These are phyloP conservation scores for Salix arbutifolia DNA, from an alignment of 345 rosid species.

Conservation along the genomic window DNA sequence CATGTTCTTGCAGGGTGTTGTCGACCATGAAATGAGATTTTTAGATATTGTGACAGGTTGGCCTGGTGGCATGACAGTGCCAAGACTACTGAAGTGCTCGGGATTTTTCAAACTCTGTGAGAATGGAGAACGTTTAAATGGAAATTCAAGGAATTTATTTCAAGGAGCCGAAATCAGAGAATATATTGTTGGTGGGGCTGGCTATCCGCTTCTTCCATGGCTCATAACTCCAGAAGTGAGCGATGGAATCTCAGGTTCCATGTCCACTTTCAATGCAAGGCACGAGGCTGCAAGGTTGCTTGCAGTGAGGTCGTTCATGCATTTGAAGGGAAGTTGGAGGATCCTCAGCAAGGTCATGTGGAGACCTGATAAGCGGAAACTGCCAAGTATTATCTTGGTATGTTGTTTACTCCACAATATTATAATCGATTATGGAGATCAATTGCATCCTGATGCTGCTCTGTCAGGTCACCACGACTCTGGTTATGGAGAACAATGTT, in stretches of 20 bases:
- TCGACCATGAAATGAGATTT: constrained; percentile 86
- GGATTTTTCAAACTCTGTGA: constrained; percentile 76
- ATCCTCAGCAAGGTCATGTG: constrained; percentile 91
- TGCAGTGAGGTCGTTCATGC: constrained; percentile 66
- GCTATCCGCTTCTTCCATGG: constrained; percentile 89
- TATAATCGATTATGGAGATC: constrained; percentile 69
- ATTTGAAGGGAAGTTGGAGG: constrained; percentile 89
- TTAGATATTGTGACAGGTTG: constrained; percentile 91
- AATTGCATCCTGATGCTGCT: constrained; percentile 60
- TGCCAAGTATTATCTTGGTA: constrained; percentile 79
- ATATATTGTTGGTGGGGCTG: constrained; percentile 69
- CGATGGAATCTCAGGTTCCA: constrained; percentile 28
- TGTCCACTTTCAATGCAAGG: constrained; percentile 40
- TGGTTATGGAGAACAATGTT: constrained; percentile 59
- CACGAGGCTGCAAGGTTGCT: constrained; percentile 65
- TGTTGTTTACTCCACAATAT: constrained; percentile 89
- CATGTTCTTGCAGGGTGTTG: constrained; percentile 85
- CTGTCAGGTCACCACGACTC: constrained; percentile 65
- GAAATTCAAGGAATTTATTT: constrained; percentile 36
- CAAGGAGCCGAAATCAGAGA: constrained; percentile 52
- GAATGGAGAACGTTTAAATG: constrained; percentile 56
- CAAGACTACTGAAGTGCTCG: constrained; percentile 45
- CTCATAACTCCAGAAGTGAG: constrained; percentile 67
- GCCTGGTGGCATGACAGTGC: constrained; percentile 78
- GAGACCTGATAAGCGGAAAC: constrained; percentile 90